Base-by-base conservation (phyloP, 179 eudicot species). In the Gypsophila paniculata region DNA sequence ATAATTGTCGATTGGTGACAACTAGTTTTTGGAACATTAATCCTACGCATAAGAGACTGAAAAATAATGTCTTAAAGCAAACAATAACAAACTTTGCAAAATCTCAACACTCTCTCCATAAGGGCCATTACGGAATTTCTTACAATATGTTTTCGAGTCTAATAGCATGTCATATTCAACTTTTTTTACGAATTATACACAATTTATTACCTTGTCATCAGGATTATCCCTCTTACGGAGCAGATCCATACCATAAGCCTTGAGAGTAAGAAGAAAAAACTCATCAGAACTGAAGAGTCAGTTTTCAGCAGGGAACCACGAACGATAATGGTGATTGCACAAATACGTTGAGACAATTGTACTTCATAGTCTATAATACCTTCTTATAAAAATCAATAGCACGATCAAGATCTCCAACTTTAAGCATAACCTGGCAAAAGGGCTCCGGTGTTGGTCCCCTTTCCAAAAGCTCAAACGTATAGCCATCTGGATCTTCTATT, bases 211-310 rank as follows among this genome's bases (percentile, higher is more conserved):
- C 91, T 87, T 85, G 81, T 78, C 57, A 72, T 84, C 82, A 5
- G 91, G 89, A 74, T 75, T 51, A 77, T 87, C 91, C 74, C 76
- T 80, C 81, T 68, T 80, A 49, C 84, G 71, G 46, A 85, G 86
- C 69, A 87, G 86, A 64, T 84, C 86, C 91, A 87, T 87, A 67
- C 89, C 91, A 84, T 72, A 82, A 61, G 89, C 91, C 91, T 87
- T 76, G 54, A 36, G 25, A 70, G 66, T 49, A 49, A 67, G 58
- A 61, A 60, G 52, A 18, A 34, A 29, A 46, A 48, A 67, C 12
- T 17, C 55, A 34, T 29, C 14, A 51, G 66, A 75, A 51, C 29
- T n/a, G n/a, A n/a, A n/a, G n/a, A n/a, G n/a, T 29, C 48, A 59
- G 48, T 17, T 17, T 48, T 42, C 3, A 14, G 60, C 49, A 79